Evolutionary conservation across 345 rosid genomes (phyloP), one percentile per base, ranked within the genome.

Genomic region (Moricandia arvensis): DNA sequence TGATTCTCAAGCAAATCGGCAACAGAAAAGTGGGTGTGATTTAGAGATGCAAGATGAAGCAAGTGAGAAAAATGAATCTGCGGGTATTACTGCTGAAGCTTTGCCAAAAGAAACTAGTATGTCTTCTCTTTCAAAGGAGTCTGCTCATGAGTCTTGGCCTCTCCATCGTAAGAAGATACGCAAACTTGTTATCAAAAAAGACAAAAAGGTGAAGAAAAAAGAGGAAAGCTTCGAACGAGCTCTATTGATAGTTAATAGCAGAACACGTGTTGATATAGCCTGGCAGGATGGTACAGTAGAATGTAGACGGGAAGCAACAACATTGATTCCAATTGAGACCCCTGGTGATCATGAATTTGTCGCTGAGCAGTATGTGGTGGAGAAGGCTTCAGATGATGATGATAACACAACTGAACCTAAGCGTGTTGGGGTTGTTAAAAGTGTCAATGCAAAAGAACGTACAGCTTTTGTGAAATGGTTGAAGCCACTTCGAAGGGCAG

Each of bases 281-380:
- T 95, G 98, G 98, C 99, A 95, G 73, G 97, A 90, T 80, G 96
- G 99, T 64, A 85, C 80, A 30, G 72, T 72, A 68, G 96, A 85
- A 75, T 33, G 27, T 59, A 83, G 86, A 26, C 71, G 90, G 63
- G 82, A 81, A 68, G 85, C 93, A 37, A 87, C 78, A 31, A 77
- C 77, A 47, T 77, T 93, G 86, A 86, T 90, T 83, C 97, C 99
- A 63, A 86, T 95, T 74, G 97, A 92, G 81, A 95, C 87, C 62
- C 99, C 97, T 59, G 98, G 98, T 79, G 98, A 95, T 85, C 98
- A 93, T 69, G 99, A 95, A 85, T 95, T 92, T 83, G 87, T 89
- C 67, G 73, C 96, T 8, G 98, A 90, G 77, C 90, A 94, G 74
- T 90, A 91, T 82, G 98, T 91, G 73, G 91, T 94, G 79, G 98